These are phyloP conservation scores for Euphorbia schlechtendalii DNA, from an alignment of 441 rosid species.

Conservation along the genomic window DNA sequence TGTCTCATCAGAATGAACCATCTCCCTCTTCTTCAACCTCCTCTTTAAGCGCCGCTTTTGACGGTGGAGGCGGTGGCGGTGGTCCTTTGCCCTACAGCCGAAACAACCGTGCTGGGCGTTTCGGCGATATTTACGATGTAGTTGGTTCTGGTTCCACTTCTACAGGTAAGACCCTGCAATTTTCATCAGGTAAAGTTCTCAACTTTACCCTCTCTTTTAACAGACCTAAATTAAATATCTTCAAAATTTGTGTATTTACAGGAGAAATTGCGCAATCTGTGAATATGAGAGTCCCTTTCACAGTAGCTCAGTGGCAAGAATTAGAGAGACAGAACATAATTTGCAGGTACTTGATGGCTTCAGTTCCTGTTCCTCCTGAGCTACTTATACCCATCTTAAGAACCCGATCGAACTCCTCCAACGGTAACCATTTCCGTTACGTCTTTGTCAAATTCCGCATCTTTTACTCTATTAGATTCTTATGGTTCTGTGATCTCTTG, in stretches of 20 bases:
- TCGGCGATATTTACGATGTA: conserved; percentile 38
- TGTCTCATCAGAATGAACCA: conserved; percentile 28
- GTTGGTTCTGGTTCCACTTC: conserved; percentile 18
- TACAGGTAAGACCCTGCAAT: conserved; percentile 3
- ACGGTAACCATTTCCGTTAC: conserved; percentile 18
- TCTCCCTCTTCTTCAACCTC: conserved; percentile 27
- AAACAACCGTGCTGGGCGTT: conserved; percentile 35
- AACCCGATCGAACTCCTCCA: conserved; percentile 23
- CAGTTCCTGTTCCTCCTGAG: conserved; percentile 52
- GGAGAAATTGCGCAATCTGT: conserved; percentile 36
- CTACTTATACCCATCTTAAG: conserved; percentile 36
- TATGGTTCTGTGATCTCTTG: not conserved
- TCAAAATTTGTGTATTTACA: conserved; percentile 5
- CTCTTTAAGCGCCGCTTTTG: conserved; percentile 23
- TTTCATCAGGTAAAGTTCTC: conserved; percentile 21
- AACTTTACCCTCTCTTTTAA: not conserved
- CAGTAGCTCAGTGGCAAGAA: conserved; percentile 53
- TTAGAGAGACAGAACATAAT: conserved; percentile 50
- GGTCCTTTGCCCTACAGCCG: conserved; percentile 40
- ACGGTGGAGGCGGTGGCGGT: conserved; percentile 15
- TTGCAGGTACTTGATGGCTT: conserved; percentile 48
- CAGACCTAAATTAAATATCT: not conserved
- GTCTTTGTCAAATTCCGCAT: not conserved
- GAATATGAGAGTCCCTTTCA: conserved; percentile 34
- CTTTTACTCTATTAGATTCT: not conserved